These are phyloP conservation scores for Cladobotryum mycophilum DNA, from an alignment of 2,329 filamentous ascomycete genomes.

Conservation along the genomic window DNA sequence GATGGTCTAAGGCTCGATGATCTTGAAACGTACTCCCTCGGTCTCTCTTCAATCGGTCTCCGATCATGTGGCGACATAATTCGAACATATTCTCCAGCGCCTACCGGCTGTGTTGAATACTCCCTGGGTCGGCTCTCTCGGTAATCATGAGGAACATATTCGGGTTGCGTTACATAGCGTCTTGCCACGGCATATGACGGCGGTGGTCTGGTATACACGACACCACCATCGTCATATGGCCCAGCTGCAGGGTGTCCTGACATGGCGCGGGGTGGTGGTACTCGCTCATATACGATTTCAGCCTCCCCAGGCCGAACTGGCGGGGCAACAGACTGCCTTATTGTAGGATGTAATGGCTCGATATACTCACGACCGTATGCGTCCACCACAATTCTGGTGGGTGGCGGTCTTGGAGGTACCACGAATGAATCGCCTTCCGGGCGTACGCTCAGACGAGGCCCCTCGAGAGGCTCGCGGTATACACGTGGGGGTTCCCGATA, in stretches of 20 bases:
- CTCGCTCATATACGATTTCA: conserved; percentile 61
- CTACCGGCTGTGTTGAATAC: conserved; percentile 46
- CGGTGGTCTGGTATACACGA: conserved; percentile 45
- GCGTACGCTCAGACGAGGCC: conserved; percentile 41
- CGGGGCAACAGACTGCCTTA: conserved; percentile 49
- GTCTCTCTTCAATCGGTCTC: conserved; percentile 38
- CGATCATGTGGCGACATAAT: conserved; percentile 38
- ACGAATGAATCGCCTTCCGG: conserved; percentile 46
- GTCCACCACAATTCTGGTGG: conserved; percentile 70
- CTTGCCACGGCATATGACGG: conserved; percentile 45
- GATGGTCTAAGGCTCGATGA: conserved; percentile 53
- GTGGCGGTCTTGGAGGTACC: conserved; percentile 44
- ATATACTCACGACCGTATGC: conserved; percentile 75
- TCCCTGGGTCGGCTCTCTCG: conserved; percentile 53
- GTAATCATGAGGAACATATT: conserved; percentile 46
- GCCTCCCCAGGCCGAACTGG: conserved; percentile 40
- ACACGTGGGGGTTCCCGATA: conserved; percentile 37
- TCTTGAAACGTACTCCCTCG: conserved; percentile 49
- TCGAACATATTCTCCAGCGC: conserved; percentile 41
- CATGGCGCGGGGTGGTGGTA: conserved; percentile 43
- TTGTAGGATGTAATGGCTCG: conserved; percentile 42
- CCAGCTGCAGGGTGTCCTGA: conserved; percentile 43
- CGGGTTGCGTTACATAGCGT: conserved; percentile 57
- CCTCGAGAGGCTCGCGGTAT: conserved; percentile 38
- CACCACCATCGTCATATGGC: conserved; percentile 43